Conservation (phyloP, 176 grass and related monocot species). For the Bolboschoenus planiculmis region DNA sequence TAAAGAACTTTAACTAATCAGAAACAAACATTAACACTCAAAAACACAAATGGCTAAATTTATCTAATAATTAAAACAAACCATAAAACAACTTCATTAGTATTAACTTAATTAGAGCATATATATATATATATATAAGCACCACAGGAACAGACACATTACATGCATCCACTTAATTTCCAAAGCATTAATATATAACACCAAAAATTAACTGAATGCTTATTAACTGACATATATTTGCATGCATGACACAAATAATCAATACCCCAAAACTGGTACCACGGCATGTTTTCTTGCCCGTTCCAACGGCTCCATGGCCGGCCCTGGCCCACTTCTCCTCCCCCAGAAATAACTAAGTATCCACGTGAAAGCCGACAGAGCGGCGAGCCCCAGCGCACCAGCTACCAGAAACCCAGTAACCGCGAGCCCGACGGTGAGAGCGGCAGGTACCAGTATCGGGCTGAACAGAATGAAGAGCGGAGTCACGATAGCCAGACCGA, state of each 20-base stretch:
- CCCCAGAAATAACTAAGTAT: constrained; percentile 19
- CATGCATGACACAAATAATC: neutral
- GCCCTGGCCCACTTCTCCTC: neutral
- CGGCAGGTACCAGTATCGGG: constrained; percentile 37
- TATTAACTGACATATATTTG: neutral
- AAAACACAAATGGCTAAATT: too few relatives aligned
- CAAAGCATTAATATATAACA: neutral
- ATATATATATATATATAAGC: neutral
- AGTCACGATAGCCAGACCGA: constrained; percentile 9
- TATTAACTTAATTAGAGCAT: neutral
- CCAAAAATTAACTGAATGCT: neutral
- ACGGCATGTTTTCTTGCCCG: neutral
- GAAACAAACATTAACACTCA: too few relatives aligned
- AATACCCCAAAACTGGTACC: neutral
- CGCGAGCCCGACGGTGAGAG: constrained; percentile 17
- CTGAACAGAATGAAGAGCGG: constrained; percentile 46
- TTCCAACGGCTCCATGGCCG: constrained; percentile 34
- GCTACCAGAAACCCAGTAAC: constrained; percentile 24
- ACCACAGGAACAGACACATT: constrained; percentile 2
- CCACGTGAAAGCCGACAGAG: constrained; percentile 39
- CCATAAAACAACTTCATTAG: neutral
- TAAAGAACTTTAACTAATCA: too few relatives aligned
- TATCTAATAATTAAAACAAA: neutral
- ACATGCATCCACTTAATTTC: neutral
- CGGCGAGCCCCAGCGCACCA: constrained; percentile 26